A percentile compares a stretch with the other conserved stretches of the same genome.
phyloP scores from a whole-genome alignment of 352 stramenopile genomes.

The Pythium periplocum region DNA sequence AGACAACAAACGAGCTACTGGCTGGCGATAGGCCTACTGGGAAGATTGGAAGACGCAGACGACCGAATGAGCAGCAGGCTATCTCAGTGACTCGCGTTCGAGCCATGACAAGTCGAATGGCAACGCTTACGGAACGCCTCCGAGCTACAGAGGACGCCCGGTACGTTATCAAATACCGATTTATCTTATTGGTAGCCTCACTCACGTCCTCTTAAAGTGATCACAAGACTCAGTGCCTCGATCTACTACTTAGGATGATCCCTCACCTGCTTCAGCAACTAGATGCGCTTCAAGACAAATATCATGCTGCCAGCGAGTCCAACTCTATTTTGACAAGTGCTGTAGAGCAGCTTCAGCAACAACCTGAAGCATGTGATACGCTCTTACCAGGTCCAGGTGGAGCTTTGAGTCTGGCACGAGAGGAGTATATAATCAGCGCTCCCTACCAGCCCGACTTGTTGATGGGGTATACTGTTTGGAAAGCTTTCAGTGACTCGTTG shows the following conservation, averaged over 20 bases:
- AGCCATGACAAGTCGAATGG: constrained; percentile 17
- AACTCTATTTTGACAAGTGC: constrained; percentile 46
- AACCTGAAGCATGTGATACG: too few relatives aligned
- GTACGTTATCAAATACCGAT: constrained; percentile 12
- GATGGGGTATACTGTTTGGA: constrained; percentile 28
- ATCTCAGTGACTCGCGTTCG: background rate
- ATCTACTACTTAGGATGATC: constrained; percentile 37
- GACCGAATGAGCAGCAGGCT: too few relatives aligned
- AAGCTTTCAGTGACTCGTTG: constrained; percentile 27
- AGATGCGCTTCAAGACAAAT: constrained; percentile 44
- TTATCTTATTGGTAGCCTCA: background rate
- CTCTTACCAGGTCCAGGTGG: too few relatives aligned
- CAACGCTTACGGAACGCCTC: constrained; percentile 30
- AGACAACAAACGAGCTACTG: constrained; percentile 27
- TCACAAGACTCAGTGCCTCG: constrained; percentile 33
- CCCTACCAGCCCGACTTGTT: constrained; percentile 46
- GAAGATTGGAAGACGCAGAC: background rate
- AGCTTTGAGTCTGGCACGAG: constrained; percentile 31
- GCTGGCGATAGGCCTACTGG: background rate
- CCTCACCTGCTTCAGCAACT: constrained; percentile 39
- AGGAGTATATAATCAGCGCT: constrained; percentile 37
- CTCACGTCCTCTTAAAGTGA: constrained; percentile 20
- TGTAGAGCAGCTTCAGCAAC: constrained; percentile 23
- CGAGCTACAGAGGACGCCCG: constrained; percentile 27
- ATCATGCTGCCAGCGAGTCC: constrained; percentile 32